These are phyloP conservation scores for Cladophialophora chaetospira DNA, from an alignment of 2,329 filamentous ascomycete species.

Conservation along the genomic window DNA sequence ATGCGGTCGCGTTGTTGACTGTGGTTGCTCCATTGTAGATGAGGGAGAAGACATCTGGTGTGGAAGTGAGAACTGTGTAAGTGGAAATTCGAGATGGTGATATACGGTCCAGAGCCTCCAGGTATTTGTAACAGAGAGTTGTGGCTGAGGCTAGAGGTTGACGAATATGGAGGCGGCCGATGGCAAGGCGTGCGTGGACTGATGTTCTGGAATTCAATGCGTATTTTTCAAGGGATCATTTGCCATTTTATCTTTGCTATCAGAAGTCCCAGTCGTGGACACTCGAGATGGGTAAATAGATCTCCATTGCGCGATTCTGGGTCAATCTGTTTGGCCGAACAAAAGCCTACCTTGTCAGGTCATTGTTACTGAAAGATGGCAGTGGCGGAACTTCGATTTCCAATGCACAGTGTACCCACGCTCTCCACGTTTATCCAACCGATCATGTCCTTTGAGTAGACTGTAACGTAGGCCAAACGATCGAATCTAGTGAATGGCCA, in stretches of 20 bases:
- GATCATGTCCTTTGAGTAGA: background rate
- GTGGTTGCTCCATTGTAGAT: slow-evolving; percentile 2
- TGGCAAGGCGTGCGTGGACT: background rate
- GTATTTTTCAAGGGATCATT: background rate
- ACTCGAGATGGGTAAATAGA: background rate
- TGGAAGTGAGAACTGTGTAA: background rate
- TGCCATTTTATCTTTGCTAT: background rate
- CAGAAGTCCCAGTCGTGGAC: background rate
- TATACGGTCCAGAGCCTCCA: background rate
- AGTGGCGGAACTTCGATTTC: background rate
- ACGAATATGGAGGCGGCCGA: background rate
- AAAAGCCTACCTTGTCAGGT: background rate
- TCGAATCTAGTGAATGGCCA: background rate
- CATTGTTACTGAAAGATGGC: background rate
- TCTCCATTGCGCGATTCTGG: background rate
- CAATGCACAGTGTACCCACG: background rate
- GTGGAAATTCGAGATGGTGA: background rate
- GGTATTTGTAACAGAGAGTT: background rate
- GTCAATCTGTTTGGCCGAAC: background rate
- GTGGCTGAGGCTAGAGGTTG: background rate
- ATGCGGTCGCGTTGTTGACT: background rate
- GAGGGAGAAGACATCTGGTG: background rate
- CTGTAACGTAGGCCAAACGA: slow-evolving; percentile 8
- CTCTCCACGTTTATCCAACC: slow-evolving; percentile 6
- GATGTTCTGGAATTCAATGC: background rate